Evolutionary conservation across 805 yeast species (phyloP).

Genomic region (Teunomyces atbi): DNA sequence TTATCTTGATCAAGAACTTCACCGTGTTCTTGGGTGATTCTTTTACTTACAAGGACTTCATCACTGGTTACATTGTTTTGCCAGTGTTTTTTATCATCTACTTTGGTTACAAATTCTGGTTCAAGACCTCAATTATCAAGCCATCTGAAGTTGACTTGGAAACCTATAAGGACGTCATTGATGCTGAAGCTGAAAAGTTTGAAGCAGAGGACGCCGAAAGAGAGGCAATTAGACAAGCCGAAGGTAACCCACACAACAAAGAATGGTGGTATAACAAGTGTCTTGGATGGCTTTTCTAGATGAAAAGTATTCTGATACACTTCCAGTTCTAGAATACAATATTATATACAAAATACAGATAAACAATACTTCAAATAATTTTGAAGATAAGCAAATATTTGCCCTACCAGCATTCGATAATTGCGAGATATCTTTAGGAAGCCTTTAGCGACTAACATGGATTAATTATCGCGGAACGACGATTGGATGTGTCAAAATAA

Average conservation of each 20-base stretch:
- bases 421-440: too few relatives aligned
- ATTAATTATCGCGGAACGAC: too few relatives aligned
- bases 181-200: slow-evolving; percentile 39
- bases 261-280: slow-evolving; percentile 50
- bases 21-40: slow-evolving; percentile 60
- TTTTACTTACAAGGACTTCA: slow-evolving; percentile 63
- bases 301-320: background rate
- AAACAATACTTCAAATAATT: background rate
- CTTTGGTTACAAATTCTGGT: slow-evolving; percentile 58
- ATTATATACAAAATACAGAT: background rate
- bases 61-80: slow-evolving; percentile 76
- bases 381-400: too few relatives aligned
- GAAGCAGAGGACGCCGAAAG: slow-evolving; percentile 25
- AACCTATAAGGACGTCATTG: slow-evolving; percentile 55
- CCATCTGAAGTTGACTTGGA: slow-evolving; percentile 61
- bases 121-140: slow-evolving; percentile 47
- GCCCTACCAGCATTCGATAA: too few relatives aligned
- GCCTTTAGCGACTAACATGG: too few relatives aligned
- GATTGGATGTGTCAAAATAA: too few relatives aligned
- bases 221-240: slow-evolving; percentile 31
- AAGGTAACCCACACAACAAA: slow-evolving; percentile 39
- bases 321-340: background rate
- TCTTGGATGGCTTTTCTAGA: slow-evolving; percentile 49
- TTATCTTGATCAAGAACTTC: slow-evolving; percentile 67
- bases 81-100: slow-evolving; percentile 58